Conservation (phyloP, 305 asterid species). For the Solanum hybrid region DNA sequence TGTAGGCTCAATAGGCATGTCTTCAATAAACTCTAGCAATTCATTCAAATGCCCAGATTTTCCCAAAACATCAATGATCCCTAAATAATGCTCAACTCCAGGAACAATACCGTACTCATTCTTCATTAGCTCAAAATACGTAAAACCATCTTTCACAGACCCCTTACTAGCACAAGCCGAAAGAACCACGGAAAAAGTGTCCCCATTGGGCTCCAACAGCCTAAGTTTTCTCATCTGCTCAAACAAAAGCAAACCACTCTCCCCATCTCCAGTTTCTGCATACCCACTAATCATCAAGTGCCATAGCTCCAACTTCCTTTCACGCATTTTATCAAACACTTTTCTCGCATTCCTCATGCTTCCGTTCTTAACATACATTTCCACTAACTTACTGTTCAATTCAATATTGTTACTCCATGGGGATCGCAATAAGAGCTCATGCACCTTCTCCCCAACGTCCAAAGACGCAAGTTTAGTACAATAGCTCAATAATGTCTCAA, state of each 20-base stretch:
- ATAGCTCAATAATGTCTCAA: constrained; percentile 11
- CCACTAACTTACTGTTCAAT: constrained; percentile 22
- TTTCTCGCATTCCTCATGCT: constrained; percentile 24
- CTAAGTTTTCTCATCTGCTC: constrained; percentile 25
- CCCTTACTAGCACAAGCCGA: constrained; percentile 29
- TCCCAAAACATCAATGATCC: constrained; percentile 22
- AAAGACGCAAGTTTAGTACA: constrained; percentile 13
- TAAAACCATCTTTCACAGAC: constrained; percentile 16
- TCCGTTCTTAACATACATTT: constrained; percentile 17
- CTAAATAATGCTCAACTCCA: constrained; percentile 21
- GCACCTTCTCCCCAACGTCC: constrained; percentile 24
- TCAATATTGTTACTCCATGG: constrained; percentile 15
- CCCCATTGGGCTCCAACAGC: constrained; percentile 16
- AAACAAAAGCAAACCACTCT: constrained; percentile 24
- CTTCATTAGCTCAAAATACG: constrained; percentile 28
- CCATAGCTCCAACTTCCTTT: constrained; percentile 5
- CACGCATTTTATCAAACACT: constrained; percentile 27
- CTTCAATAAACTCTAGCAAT: constrained; percentile 28
- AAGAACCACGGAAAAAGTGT: constrained; percentile 27
- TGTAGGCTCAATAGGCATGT: constrained; percentile 26
- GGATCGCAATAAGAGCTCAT: constrained; percentile 21
- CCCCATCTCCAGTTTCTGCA: constrained; percentile 28
- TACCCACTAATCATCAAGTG: constrained; percentile 19
- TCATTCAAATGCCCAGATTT: constrained; percentile 32
- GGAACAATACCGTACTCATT: constrained; percentile 21